Evolutionary conservation across 2,329 filamentous ascomycete genomes (phyloP), one percentile per base, ranked within the genome.

Genomic region (Helotiales sp.): DNA sequence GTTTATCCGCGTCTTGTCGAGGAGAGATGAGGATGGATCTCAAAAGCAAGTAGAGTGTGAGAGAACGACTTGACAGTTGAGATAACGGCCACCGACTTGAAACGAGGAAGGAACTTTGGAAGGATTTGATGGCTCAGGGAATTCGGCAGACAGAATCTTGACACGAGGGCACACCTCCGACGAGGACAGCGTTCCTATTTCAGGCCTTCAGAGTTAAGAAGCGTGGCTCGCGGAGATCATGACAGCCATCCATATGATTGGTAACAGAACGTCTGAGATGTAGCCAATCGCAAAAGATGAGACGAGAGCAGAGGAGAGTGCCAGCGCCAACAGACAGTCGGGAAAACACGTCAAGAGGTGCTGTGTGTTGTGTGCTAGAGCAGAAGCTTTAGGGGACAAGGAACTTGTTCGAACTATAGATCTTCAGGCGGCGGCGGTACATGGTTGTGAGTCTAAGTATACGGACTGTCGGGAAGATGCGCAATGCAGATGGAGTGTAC

Each of bases 231-330:
- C 75, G 77, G 81, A 77, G 77, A 75, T 77, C 74, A 73, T 73
- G 69, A 73, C 73, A 78, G 73, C 74, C 77, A 77, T 79, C 71
- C 77, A 80, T 77, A 80, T 83, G 81, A 83, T 83, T 83, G 82
- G 82, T 69, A 74, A 72, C 47, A 70, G 71, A 71, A 74, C 70
- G 74, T 68, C 69, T 69, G 69, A 76, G 72, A 69, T 71, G 69
- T 67, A 72, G 73, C 75, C 75, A 77, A 79, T 82, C 81, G 83
- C 83, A 81, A 78, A 78, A 80, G 69, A 73, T 74, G 72, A 74
- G 72, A 75, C 69, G 72, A 70, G 69, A 71, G 63, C 30, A 68
- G 67, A 70, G 63, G 69, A 60, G 66, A 68, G 67, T 67, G 67
- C 52, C 68, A 73, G 69, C 71, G 70, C 66, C 72, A 71, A 73